phyloP scores from a whole-genome alignment of 2,329 filamentous ascomycete species.

The Sporothrix pallida region DNA sequence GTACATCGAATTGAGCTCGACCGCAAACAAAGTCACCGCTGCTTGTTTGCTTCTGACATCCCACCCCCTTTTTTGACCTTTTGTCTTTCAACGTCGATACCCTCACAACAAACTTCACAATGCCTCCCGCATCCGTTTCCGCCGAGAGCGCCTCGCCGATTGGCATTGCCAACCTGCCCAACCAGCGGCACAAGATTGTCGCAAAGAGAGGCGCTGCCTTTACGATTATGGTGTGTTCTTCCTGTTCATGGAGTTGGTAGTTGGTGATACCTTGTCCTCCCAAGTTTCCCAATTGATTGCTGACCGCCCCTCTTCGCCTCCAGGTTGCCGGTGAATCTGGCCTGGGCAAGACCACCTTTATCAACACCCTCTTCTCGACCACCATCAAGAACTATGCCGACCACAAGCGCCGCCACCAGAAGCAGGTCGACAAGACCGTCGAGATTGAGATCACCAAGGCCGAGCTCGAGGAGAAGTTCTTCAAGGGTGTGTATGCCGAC shows the following conservation, averaged over 20 bases:
- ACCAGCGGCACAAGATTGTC: constrained; percentile 77
- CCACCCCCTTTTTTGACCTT: constrained; percentile 28
- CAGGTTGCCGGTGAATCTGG: constrained; percentile 98
- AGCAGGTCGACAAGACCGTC: constrained; percentile 99
- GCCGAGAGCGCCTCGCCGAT: constrained; percentile 69
- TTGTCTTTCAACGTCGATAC: constrained; percentile 15
- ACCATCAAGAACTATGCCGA: constrained; percentile 99
- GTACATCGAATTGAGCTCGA: constrained; percentile 8
- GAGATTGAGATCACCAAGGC: constrained; percentile 99
- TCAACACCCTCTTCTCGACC: constrained; percentile 99
- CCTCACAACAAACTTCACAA: constrained; percentile 43
- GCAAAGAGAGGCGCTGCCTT: constrained; percentile 91
- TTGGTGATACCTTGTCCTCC: too few species aligned
- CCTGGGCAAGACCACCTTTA: constrained; percentile 99
- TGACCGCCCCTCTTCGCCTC: constrained; percentile 28
- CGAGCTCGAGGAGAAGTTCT: constrained; percentile 99
- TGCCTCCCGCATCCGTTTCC: constrained; percentile 62
- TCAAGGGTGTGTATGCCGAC: constrained; percentile 76
- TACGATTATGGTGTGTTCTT: constrained; percentile 87
- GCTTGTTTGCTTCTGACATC: background rate
- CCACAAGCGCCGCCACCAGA: constrained; percentile 98
- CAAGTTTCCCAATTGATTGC: background rate
- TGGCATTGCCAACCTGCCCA: constrained; percentile 76
- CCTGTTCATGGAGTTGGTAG: background rate
- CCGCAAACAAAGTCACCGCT: background rate